Evolutionary conservation across 1,284 basidiomycete species (phyloP).

Genomic region (Ustilago esculenta): DNA sequence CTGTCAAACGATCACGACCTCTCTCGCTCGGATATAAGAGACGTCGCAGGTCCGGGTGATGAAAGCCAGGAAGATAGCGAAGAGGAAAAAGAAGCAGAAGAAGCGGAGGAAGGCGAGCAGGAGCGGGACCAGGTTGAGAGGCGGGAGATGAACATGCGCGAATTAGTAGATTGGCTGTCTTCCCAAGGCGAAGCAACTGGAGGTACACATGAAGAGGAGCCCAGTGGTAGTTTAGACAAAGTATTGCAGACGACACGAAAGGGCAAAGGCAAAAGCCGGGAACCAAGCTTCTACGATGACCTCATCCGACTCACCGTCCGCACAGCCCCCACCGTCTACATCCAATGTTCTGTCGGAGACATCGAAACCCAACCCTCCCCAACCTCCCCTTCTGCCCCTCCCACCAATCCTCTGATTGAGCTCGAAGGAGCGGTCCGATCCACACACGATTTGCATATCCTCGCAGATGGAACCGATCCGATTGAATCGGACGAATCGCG

Average conservation of each 20-base stretch:
- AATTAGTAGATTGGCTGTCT: constrained; percentile 18
- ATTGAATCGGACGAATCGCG: neutral
- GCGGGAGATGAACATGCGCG: constrained; percentile 13
- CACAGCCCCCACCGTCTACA: constrained; percentile 31
- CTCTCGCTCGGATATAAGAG: too few species aligned
- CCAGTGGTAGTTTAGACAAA: neutral
- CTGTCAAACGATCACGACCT: neutral
- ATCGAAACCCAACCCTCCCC: neutral
- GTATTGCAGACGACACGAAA: neutral
- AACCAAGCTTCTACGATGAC: constrained; percentile 22
- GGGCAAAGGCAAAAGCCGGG: constrained; percentile 31
- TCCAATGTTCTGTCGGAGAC: constrained; percentile 48
- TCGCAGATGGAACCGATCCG: too few species aligned
- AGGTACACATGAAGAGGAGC: neutral
- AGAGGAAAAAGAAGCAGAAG: neutral
- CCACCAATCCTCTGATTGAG: neutral
- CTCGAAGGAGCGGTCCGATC: too few species aligned
- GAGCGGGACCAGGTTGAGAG: constrained; percentile 13
- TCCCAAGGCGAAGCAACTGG: neutral
- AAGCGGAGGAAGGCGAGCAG: neutral
- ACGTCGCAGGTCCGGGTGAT: too few species aligned
- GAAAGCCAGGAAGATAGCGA: neutral
- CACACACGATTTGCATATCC: too few species aligned
- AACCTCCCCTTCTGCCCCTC: neutral
- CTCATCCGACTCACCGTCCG: constrained; percentile 15